phyloP scores from a whole-genome alignment of 2,329 filamentous ascomycete species.

The Aspergillus fumigatus region DNA sequence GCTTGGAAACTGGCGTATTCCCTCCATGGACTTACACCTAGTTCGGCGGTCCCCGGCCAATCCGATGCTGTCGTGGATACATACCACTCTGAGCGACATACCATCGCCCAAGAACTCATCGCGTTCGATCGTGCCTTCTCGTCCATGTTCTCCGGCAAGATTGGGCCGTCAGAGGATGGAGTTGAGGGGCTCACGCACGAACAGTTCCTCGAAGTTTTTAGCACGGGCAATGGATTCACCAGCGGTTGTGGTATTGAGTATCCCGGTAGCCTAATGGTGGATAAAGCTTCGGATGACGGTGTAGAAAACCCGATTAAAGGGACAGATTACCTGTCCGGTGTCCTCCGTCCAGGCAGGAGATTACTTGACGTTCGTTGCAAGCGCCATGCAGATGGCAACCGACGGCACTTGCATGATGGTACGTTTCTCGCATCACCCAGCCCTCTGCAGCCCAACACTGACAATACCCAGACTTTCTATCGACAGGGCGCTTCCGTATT shows the following conservation, averaged over 20 bases:
- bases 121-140: constrained; percentile 39
- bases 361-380: constrained; percentile 30
- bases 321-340: constrained; percentile 32
- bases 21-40: constrained; percentile 33
- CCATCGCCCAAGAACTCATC: constrained; percentile 35
- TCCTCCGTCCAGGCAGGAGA: constrained; percentile 32
- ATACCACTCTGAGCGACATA: constrained; percentile 35
- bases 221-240: constrained; percentile 35
- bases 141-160: constrained; percentile 38
- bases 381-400: constrained; percentile 34
- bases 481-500: constrained; percentile 36
- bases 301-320: constrained; percentile 23
- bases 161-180: constrained; percentile 22
- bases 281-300: constrained; percentile 13
- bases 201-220: constrained; percentile 34
- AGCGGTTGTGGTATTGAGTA: constrained; percentile 40
- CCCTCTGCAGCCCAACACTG: not conserved
- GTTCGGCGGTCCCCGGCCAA: constrained; percentile 4
- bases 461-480: constrained; percentile 27
- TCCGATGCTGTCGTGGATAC: constrained; percentile 31
- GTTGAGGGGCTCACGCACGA: constrained; percentile 27
- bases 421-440: not conserved
- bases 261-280: constrained; percentile 24
- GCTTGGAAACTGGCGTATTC: constrained; percentile 39
- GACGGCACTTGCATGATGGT: constrained; percentile 35